A percentile compares a stretch with the other conserved stretches of the same genome.
These are phyloP conservation scores for Heliocybe sulcata DNA, from an alignment of 1,284 basidiomycete species.

Conservation along the genomic window DNA sequence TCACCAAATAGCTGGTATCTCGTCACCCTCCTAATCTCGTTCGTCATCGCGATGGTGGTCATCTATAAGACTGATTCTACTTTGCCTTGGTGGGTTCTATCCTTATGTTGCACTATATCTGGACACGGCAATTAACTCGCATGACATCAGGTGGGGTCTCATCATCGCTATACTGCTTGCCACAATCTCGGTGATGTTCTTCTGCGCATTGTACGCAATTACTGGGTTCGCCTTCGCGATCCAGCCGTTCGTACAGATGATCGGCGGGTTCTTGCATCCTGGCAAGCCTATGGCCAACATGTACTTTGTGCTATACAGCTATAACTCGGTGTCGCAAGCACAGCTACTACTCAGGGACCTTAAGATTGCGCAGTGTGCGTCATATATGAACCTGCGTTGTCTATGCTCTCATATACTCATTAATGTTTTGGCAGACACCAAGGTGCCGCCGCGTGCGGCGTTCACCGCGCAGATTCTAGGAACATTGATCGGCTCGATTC, in stretches of 20 bases:
- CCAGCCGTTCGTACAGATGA: conserved; percentile 23
- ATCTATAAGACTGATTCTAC: conserved; percentile 44
- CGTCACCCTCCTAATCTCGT: conserved; percentile 26
- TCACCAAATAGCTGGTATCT: conserved; percentile 41
- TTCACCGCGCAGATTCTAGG: conserved; percentile 34
- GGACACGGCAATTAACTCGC: background rate
- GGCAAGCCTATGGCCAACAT: conserved; percentile 37
- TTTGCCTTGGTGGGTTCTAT: conserved; percentile 32
- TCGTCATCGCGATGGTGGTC: conserved; percentile 33
- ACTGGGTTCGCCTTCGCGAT: conserved; percentile 17
- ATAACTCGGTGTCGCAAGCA: conserved; percentile 18
- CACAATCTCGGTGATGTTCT: conserved; percentile 35
- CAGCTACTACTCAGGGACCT: conserved; percentile 28
- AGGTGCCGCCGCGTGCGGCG: conserved; percentile 40
- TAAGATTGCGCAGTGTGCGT: conserved; percentile 26
- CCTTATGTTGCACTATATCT: conserved; percentile 6
- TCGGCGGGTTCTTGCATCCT: conserved; percentile 30
- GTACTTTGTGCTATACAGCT: conserved; percentile 23
- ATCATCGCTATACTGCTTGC: conserved; percentile 32
- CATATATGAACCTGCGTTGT: background rate
- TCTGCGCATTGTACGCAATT: conserved; percentile 23
- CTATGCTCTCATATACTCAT: conserved; percentile 9
- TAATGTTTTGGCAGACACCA: conserved; percentile 31
- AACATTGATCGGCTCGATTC: conserved; percentile 26
- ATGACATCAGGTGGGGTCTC: conserved; percentile 29